Percentiles rank a stretch among this genome's conserved stretches.
These are phyloP conservation scores for Russula ochroleuca DNA, from an alignment of 768 basidiomycete genomes.

Conservation along the genomic window DNA sequence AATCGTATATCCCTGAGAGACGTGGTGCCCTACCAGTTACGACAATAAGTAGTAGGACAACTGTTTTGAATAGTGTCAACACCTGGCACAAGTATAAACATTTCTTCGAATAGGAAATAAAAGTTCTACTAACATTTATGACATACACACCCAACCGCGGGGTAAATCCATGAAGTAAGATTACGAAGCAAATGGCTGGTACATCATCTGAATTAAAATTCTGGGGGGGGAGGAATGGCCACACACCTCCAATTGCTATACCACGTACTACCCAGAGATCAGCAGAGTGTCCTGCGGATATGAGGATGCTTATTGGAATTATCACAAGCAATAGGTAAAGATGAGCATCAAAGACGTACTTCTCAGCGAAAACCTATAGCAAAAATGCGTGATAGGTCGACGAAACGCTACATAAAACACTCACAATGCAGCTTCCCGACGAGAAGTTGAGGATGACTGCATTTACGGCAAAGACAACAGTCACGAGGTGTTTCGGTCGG, in stretches of 20 bases:
- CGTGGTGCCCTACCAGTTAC: slow-evolving; percentile 39
- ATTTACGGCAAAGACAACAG: slow-evolving; percentile 46
- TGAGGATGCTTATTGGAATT: slow-evolving; percentile 41
- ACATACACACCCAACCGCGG: slow-evolving; percentile 47
- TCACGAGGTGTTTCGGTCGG: slow-evolving; percentile 45
- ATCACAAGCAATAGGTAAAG: neutral
- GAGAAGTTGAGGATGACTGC: slow-evolving; percentile 45
- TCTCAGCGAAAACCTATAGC: slow-evolving; percentile 34
- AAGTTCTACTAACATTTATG: slow-evolving; percentile 45
- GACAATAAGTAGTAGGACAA: slow-evolving; percentile 51
- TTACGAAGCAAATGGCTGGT: slow-evolving; percentile 49
- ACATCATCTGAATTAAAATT: neutral
- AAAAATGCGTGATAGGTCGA: neutral
- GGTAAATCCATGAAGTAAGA: slow-evolving; percentile 49
- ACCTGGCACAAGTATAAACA: slow-evolving; percentile 33
- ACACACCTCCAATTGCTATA: slow-evolving; percentile 52
- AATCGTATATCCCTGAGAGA: neutral
- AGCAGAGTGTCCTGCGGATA: slow-evolving; percentile 41
- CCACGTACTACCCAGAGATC: slow-evolving; percentile 51
- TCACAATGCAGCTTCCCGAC: slow-evolving; percentile 38
- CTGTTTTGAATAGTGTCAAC: slow-evolving; percentile 51
- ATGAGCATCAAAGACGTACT: slow-evolving; percentile 21
- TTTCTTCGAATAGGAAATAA: neutral
- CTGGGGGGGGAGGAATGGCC: neutral
- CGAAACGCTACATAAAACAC: neutral